Evolutionary conservation across 768 basidiomycete genomes (phyloP), one percentile per base, ranked within the genome.

Genomic region (Suillus hirtellus): DNA sequence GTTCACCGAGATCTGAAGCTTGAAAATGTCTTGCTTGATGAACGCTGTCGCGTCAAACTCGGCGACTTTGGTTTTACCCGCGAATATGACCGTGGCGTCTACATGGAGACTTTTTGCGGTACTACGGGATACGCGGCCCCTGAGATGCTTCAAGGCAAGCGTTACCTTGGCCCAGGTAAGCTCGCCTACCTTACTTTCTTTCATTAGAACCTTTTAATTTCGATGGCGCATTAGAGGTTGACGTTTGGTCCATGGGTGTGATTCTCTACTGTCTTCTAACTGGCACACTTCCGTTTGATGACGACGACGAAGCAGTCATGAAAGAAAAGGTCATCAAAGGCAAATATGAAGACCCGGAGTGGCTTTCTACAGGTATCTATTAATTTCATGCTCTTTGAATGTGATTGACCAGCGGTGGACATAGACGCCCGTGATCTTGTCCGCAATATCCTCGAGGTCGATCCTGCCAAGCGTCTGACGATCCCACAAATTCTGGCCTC

Each of bases 1-100:
- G 95, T 99, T 1, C 97, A 99, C 74, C 87, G 97, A 37, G 96
- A 99, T 75, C 81, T 99, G 69, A 99, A 99, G 78, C 81, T 99
- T 63, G 95, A 98, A 80, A 98, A 98, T 71, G 92, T 96, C 0
- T 77, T 98, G 34, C 76, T 98, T 58, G 95, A 98, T 73, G 95
- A 96, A 73, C 84, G 88, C 35, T 92, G 95, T 75, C 85, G 91
- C 61, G 87, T 98, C 69, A 98, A 97, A 75, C 84, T 98, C 14
- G 94, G 95, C 3, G 95, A 98, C 75, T 92, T 98, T 74, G 95
- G 95, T 4, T 97, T 98, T 71, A 96, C 95, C 14, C 83, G 95
- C 43, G 95, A 96, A 77, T 96, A 90, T 75, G 92, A 96, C 65
- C 80, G 82, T 17, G 89, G 89, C 2, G 71, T 77, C 2, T 81